A percentile compares a stretch with the other conserved stretches of the same genome.
Conservation (phyloP, 2,329 filamentous ascomycete genomes). For the Tolypocladium album region DNA sequence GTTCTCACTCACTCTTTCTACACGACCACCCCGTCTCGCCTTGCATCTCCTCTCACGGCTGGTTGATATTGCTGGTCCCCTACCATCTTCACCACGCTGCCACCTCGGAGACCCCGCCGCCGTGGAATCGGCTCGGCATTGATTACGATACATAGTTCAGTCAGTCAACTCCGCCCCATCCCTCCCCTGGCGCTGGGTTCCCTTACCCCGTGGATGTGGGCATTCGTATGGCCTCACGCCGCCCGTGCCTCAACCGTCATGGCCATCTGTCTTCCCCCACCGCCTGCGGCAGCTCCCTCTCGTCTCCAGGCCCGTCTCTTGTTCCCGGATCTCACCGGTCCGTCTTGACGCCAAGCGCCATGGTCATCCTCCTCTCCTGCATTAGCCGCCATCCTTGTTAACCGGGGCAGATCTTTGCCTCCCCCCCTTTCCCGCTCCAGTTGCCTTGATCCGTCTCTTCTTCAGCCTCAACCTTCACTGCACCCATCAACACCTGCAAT, state of each 20-base stretch:
- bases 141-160: background rate
- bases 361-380: background rate
- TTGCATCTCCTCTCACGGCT: background rate
- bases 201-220: background rate
- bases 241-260: background rate
- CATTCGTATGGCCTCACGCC: background rate
- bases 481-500: constrained; percentile 8
- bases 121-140: background rate
- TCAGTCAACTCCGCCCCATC: background rate
- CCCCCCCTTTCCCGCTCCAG: background rate
- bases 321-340: background rate
- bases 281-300: background rate
- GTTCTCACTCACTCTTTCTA: background rate
- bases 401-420: background rate
- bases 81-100: background rate
- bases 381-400: background rate
- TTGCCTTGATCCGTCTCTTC: background rate
- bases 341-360: background rate
- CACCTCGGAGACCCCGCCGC: background rate
- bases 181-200: background rate
- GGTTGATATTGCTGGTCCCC: background rate
- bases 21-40: background rate
- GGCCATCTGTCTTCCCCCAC: background rate
- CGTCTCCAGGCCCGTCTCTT: background rate
- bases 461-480: background rate